Conservation (phyloP, 208 protist species). For the Leishmania major region DNA sequence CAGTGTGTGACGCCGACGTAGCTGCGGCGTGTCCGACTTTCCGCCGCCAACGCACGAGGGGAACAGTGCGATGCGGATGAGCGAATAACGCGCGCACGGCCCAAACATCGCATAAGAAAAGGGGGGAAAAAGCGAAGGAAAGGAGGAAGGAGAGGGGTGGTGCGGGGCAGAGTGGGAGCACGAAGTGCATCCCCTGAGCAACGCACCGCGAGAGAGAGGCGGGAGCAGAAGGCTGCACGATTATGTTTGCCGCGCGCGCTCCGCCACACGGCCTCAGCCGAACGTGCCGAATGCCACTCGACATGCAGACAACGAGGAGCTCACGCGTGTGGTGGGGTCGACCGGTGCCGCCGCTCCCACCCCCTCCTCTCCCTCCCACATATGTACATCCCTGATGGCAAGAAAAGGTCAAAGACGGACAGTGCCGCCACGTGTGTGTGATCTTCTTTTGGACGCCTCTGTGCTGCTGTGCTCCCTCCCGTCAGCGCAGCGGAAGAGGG, state of each 20-base stretch:
- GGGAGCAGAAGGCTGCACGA: no score
- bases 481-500: neutral
- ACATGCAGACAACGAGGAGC: neutral
- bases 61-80: neutral
- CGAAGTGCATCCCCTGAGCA: neutral
- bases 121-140: neutral
- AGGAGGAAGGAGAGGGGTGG: neutral
- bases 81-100: neutral
- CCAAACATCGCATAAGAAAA: neutral
- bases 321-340: neutral
- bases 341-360: neutral
- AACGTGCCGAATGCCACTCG: neutral
- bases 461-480: neutral
- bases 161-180: neutral
- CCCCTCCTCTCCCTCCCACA: neutral
- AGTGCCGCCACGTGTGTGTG: neutral
- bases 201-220: neutral
- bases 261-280: neutral
- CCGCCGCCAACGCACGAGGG: neutral
- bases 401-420: neutral
- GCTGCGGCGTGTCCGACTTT: neutral
- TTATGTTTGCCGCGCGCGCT: neutral
- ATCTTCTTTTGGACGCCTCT: neutral
- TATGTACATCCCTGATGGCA: neutral
- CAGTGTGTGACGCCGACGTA: neutral